Conservation (phyloP, 805 yeast species). For the Metschnikowia aberdeeniae region DNA sequence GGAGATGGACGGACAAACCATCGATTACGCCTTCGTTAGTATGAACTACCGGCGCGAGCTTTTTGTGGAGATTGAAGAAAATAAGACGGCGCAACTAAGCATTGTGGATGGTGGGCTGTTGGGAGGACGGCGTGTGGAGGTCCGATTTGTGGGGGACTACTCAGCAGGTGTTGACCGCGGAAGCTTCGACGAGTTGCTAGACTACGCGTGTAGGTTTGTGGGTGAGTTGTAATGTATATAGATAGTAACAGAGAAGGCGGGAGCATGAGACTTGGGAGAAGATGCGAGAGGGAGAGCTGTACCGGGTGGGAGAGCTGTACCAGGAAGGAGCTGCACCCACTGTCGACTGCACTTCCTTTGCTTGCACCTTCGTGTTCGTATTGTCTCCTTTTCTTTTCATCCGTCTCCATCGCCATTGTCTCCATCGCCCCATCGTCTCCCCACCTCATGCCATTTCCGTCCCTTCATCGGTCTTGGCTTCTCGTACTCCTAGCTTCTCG, state of each 20-base stretch:
- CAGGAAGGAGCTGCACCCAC: too few species aligned
- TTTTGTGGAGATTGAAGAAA: conserved; percentile 35
- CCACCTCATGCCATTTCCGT: too few species aligned
- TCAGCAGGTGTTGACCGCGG: conserved; percentile 15
- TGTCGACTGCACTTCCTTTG: too few species aligned
- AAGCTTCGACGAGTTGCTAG: conserved; percentile 24
- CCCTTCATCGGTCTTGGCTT: too few species aligned
- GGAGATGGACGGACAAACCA: conserved; percentile 32
- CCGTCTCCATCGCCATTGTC: too few species aligned
- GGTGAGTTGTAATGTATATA: conserved; percentile 12
- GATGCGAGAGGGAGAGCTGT: too few species aligned
- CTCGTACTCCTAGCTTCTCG: too few species aligned
- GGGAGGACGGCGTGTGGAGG: conserved; percentile 51
- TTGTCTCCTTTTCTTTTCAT: too few species aligned
- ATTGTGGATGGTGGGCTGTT: conserved; percentile 54
- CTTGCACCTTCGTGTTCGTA: too few species aligned
- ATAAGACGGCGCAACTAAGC: conserved; percentile 37
- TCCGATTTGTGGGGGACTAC: conserved; percentile 15
- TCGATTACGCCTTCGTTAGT: conserved; percentile 43
- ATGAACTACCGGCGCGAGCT: conserved; percentile 43
- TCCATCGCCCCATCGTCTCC: too few species aligned
- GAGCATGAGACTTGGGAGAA: background rate
- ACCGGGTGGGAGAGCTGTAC: too few species aligned
- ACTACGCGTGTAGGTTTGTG: conserved; percentile 19
- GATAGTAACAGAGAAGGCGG: background rate